phyloP scores from a whole-genome alignment of 345 rosid genomes.

The Mangifera indica region DNA sequence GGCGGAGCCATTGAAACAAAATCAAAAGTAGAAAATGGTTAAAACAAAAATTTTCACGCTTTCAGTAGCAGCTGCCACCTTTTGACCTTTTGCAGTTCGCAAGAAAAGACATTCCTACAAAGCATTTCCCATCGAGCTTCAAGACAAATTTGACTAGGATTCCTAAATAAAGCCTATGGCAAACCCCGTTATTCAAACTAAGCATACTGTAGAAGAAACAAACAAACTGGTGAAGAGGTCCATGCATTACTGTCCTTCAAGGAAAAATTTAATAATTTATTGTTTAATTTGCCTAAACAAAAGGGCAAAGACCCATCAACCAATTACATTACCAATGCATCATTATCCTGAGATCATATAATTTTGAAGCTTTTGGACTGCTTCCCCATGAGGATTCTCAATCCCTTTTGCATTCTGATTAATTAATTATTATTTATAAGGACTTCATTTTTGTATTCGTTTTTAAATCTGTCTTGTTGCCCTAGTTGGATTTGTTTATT shows the following conservation, averaged over 20 bases:
- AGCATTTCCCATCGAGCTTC: constrained; percentile 12
- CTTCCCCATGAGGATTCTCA: constrained; percentile 29
- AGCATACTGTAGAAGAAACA: constrained; percentile 8
- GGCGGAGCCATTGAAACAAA: too few species aligned
- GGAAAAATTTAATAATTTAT: background rate
- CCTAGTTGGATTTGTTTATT: constrained; percentile 28
- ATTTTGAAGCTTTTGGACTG: constrained; percentile 22
- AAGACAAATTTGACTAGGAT: background rate
- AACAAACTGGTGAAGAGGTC: constrained; percentile 40
- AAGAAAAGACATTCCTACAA: constrained; percentile 34
- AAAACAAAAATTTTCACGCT: background rate
- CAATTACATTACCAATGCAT: constrained; percentile 15
- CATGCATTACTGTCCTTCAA: constrained; percentile 27
- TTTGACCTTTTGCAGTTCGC: constrained; percentile 30
- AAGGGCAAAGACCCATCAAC: constrained; percentile 9
- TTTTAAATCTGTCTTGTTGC: constrained; percentile 1
- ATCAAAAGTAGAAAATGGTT: too few species aligned
- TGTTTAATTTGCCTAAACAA: background rate
- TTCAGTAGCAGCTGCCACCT: constrained; percentile 23
- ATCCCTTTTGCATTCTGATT: background rate
- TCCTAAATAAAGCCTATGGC: constrained; percentile 29
- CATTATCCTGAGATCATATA: constrained; percentile 21
- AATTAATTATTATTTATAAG: background rate
- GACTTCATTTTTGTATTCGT: constrained; percentile 13
- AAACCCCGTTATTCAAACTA: constrained; percentile 27